Percentiles rank a stretch among this genome's conserved stretches.
These are phyloP conservation scores for Metschnikowia gruessii DNA, from an alignment of 805 yeast genomes.

Conservation along the genomic window DNA sequence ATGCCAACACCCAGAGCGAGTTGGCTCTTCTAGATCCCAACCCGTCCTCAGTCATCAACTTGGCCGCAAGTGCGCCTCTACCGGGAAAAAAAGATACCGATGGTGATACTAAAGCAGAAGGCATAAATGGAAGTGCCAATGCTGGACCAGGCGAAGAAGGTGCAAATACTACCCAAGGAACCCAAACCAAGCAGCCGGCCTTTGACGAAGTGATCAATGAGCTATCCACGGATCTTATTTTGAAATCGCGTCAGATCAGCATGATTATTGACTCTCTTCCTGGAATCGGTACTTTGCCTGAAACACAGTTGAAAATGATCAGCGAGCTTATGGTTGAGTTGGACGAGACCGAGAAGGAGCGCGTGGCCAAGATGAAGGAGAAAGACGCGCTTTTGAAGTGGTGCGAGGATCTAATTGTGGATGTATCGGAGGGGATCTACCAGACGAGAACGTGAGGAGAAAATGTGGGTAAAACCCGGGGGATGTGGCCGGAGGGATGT, in stretches of 20 bases:
- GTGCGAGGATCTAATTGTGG: constrained; percentile 64
- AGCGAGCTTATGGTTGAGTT: constrained; percentile 61
- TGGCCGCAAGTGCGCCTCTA: constrained; percentile 54
- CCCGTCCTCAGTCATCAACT: constrained; percentile 62
- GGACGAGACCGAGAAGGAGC: constrained; percentile 54
- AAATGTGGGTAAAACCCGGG: constrained; percentile 74
- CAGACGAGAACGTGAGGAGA: constrained; percentile 31
- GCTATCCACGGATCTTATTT: constrained; percentile 76
- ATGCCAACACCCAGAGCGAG: constrained; percentile 47
- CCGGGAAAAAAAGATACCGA: constrained; percentile 31
- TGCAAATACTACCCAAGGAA: not conserved
- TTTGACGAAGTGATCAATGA: constrained; percentile 60
- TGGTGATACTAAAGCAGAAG: constrained; percentile 13
- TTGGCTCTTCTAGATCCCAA: constrained; percentile 50
- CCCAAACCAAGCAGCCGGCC: constrained; percentile 14
- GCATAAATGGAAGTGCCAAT: constrained; percentile 13
- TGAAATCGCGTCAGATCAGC: constrained; percentile 82
- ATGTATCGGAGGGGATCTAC: constrained; percentile 55
- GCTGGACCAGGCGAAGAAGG: not conserved
- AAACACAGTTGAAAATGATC: constrained; percentile 65
- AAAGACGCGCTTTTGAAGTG: constrained; percentile 61
- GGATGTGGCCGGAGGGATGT: no score
- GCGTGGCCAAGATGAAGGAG: constrained; percentile 53
- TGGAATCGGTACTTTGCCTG: constrained; percentile 83
- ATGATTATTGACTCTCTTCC: constrained; percentile 86